Conservation (phyloP, 2,329 filamentous ascomycete species). For the Zymoseptoria brevis region DNA sequence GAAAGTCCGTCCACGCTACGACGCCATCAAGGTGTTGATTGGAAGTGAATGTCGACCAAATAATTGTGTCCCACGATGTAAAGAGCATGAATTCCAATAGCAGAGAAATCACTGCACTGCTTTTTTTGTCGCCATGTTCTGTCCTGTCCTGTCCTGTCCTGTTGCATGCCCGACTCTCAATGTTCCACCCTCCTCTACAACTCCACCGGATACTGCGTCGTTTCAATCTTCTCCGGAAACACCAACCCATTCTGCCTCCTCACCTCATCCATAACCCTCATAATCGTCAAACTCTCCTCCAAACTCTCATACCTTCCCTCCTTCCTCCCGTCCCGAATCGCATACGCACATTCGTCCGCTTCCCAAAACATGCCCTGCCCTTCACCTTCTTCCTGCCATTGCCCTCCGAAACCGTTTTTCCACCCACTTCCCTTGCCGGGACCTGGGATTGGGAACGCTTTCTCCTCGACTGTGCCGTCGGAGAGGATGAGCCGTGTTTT, state of each 20-base stretch:
- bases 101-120: too few relatives aligned
- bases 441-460: conserved; percentile 39
- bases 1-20: not conserved
- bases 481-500: conserved; percentile 30
- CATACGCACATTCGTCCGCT: conserved; percentile 69
- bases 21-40: not conserved
- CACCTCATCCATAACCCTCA: conserved; percentile 71
- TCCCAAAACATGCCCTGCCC: conserved; percentile 88
- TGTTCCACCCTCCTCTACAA: conserved; percentile 14
- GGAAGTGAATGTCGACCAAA: not conserved
- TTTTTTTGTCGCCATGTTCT: too few relatives aligned
- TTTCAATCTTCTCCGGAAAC: conserved; percentile 62
- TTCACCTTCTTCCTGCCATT: conserved; percentile 43
- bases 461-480: conserved; percentile 42
- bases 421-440: conserved; percentile 41
- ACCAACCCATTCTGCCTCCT: conserved; percentile 53
- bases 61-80: too few relatives aligned
- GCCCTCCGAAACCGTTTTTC: conserved; percentile 40
- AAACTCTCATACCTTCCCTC: conserved; percentile 64
- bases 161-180: too few relatives aligned
- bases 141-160: too few relatives aligned
- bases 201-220: conserved; percentile 44
- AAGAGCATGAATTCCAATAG: too few relatives aligned
- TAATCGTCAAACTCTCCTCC: conserved; percentile 74
- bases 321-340: conserved; percentile 65